These are phyloP conservation scores for Dactylellina leptospora DNA, from an alignment of 2,329 filamentous ascomycete species.

Conservation along the genomic window DNA sequence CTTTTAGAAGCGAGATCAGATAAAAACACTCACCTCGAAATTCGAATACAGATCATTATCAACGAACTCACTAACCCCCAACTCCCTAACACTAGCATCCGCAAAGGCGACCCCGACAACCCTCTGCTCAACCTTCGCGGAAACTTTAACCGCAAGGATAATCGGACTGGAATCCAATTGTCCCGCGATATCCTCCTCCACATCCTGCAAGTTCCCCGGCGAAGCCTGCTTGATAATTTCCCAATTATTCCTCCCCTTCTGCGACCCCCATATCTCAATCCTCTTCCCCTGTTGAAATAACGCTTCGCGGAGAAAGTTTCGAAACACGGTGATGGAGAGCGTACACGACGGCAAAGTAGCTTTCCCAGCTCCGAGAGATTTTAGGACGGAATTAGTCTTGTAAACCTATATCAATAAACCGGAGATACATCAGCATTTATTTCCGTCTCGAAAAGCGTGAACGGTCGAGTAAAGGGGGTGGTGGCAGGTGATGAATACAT, in stretches of 20 bases:
- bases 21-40: conserved; percentile 71
- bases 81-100: conserved; percentile 92
- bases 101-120: conserved; percentile 96
- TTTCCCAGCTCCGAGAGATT: conserved; percentile 76
- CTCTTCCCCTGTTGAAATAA: conserved; percentile 90
- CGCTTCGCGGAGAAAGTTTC: conserved; percentile 92
- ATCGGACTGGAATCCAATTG: conserved; percentile 90
- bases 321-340: conserved; percentile 92
- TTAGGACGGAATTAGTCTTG: conserved; percentile 94
- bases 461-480: background rate
- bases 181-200: conserved; percentile 91
- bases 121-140: conserved; percentile 85
- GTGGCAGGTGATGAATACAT: conserved; percentile 64
- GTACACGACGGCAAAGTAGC: conserved; percentile 90
- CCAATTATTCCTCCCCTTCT: conserved; percentile 84
- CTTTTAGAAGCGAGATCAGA: background rate
- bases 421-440: too few relatives aligned
- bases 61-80: conserved; percentile 97
- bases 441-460: conserved; percentile 14
- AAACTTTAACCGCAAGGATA: conserved; percentile 92
- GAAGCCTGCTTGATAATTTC: conserved; percentile 90
- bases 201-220: conserved; percentile 93
- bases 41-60: conserved; percentile 99
- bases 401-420: conserved; percentile 81
- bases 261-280: conserved; percentile 86